A percentile compares a stretch with the other conserved stretches of the same genome.
phyloP scores from a whole-genome alignment of 2,329 filamentous ascomycete genomes.

The Fusarium sp. region DNA sequence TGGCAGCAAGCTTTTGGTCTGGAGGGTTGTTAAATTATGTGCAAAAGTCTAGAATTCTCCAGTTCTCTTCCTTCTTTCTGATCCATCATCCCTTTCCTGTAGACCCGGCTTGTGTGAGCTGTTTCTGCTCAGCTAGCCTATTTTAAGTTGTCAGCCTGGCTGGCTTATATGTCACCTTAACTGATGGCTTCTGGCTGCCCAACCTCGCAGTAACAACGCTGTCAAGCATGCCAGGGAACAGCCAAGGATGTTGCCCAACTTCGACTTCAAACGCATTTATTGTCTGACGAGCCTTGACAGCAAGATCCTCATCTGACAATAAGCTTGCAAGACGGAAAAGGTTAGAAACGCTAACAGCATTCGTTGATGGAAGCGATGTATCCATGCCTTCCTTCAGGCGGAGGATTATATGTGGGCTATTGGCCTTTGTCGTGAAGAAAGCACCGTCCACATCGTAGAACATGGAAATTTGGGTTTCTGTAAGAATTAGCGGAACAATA shows the following conservation, averaged over 20 bases:
- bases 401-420: conserved; percentile 77
- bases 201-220: conserved; percentile 79
- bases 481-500: conserved; percentile 12
- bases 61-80: neutral
- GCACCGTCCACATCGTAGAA: conserved; percentile 80
- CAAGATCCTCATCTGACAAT: conserved; percentile 73
- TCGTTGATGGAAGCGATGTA: conserved; percentile 87
- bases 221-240: conserved; percentile 84
- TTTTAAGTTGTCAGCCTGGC: conserved; percentile 37
- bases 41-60: neutral
- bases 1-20: neutral
- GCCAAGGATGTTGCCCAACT: conserved; percentile 90
- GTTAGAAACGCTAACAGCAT: conserved; percentile 87
- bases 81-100: neutral
- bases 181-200: conserved; percentile 64
- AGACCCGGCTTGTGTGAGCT: neutral
- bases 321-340: conserved; percentile 82
- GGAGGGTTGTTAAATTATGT: neutral
- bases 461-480: conserved; percentile 76
- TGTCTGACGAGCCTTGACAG: conserved; percentile 74
- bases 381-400: conserved; percentile 97
- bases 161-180: conserved; percentile 43
- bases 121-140: neutral
- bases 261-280: conserved; percentile 90
- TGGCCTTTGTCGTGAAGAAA: conserved; percentile 77